Evolutionary conservation across 1,284 basidiomycete species (phyloP), one percentile per base, ranked within the genome.

Genomic region (Leccinum subspadiceum): DNA sequence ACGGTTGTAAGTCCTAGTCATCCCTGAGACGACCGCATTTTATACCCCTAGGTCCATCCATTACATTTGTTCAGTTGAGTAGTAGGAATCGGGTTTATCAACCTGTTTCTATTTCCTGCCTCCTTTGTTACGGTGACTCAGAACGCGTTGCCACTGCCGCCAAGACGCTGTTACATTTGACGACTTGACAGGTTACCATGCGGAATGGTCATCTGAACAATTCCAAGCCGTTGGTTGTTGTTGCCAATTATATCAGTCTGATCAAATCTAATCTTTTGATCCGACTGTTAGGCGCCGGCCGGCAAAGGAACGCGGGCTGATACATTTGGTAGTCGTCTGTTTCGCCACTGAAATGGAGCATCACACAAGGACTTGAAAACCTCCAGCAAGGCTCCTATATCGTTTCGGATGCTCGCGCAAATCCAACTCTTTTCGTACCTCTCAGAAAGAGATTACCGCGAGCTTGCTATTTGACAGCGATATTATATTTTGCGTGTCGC

Each of bases 301-400:
- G 22, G 22, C 22, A 22, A 22, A 22, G 22, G 22, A 22, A 22
- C 22, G 22, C 22, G 22, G 22, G 22, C 22, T 22, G 2, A 22
- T 22, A 22, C 22, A 22, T 22, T 22, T 22, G 22, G 22, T 22
- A 22, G 22, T 22, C 22, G 68, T 70, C 35, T 74, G 71, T 53
- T 72, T 73, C 13, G 70, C 66, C 0, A 56, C 22, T 3, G 54
- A 60, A 54, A 68, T 73, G 70, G 72, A 57, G n/a, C 7, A 53
- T 70, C 22, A 33, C 41, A 6, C 44, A 57, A 26, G 58, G 51
- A 20, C 54, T 6, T 12, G 52, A 62, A 39, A 1, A 3, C 12
- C 4, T 63, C 20, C 64, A 69, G 33, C 71, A 73, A 61, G 59
- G 69, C 26, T 63, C 66, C 26, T 55, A 60, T 26, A 17, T 73